These are phyloP conservation scores for Chytriomyces confervae DNA, from an alignment of 192 early-diverging fungal species.

Conservation along the genomic window DNA sequence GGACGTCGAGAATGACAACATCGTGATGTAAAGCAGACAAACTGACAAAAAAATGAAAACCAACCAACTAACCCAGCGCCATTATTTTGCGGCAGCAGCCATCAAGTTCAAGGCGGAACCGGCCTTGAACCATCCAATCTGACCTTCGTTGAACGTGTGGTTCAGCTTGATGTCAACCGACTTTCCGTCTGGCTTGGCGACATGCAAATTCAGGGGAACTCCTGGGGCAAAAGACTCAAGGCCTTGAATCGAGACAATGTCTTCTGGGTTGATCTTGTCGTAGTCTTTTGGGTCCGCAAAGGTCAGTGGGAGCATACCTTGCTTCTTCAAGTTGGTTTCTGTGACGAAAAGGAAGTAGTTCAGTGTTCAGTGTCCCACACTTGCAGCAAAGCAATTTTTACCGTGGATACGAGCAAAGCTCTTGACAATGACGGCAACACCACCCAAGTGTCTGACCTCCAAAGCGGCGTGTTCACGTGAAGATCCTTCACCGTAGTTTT, in stretches of 20 bases:
- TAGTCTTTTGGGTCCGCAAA: conserved; percentile 94
- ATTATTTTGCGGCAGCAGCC: conserved; percentile 35
- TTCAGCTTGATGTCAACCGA: conserved; percentile 81
- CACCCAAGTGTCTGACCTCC: conserved; percentile 94
- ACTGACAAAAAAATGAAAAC: background rate
- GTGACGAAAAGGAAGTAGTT: conserved; percentile 8
- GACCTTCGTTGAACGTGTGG: conserved; percentile 98
- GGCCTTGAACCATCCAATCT: conserved; percentile 99
- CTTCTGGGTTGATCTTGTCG: conserved; percentile 83
- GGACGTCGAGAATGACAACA: background rate
- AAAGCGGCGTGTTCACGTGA: conserved; percentile 99
- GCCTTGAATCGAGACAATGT: conserved; percentile 89
- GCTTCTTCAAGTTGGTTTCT: conserved; percentile 99
- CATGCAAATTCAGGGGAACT: conserved; percentile 81
- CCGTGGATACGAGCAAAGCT: conserved; percentile 99
- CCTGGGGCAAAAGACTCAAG: conserved; percentile 79
- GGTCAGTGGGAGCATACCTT: conserved; percentile 95
- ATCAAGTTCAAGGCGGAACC: conserved; percentile 56
- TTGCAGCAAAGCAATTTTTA: conserved; percentile 6
- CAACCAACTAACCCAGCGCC: too few relatives aligned
- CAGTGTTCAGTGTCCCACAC: too few relatives aligned
- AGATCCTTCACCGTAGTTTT: conserved; percentile 99
- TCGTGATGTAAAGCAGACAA: background rate
- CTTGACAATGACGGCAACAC: conserved; percentile 80
- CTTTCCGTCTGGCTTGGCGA: conserved; percentile 81